Evolutionary conservation across 352 stramenopile genomes (phyloP).

Genomic region (Globisporangium nunn): DNA sequence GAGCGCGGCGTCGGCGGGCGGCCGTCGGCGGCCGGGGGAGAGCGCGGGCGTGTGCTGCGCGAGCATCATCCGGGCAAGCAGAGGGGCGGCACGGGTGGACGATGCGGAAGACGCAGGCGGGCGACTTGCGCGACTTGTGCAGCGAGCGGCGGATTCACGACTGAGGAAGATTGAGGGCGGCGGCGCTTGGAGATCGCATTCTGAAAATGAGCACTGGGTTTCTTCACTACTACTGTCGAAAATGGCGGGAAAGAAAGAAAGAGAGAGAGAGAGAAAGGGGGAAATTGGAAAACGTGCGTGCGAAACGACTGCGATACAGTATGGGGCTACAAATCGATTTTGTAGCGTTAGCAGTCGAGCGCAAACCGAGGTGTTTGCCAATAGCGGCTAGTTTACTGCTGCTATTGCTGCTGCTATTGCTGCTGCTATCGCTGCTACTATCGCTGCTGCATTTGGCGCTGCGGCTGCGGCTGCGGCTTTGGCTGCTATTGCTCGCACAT

Average conservation of each 20-base stretch:
- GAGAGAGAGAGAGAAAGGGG: background rate
- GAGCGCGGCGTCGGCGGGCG: slow-evolving; percentile 18
- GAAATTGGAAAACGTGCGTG: background rate
- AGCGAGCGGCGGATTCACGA: background rate
- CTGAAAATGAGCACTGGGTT: background rate
- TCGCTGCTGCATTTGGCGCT: no score
- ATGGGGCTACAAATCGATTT: no score
- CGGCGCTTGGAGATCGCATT: background rate
- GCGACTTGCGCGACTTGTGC: background rate
- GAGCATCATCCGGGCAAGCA: background rate
- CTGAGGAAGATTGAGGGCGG: background rate
- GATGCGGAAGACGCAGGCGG: background rate
- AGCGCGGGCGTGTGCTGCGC: background rate
- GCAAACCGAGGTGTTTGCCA: no score
- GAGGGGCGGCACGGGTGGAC: background rate
- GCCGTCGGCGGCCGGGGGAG: background rate
- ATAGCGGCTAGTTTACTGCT: no score
- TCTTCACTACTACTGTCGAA: background rate
- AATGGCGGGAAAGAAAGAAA: background rate
- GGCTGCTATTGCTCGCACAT: no score
- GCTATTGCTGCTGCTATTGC: slow-evolving; percentile 12
- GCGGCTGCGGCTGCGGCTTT: no score
- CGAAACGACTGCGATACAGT: background rate
- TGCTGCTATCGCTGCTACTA: background rate
- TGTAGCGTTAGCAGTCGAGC: no score